A percentile compares a stretch with the other conserved stretches of the same genome.
phyloP scores from a whole-genome alignment of 495 filamentous ascomycete species.

The Xylaria flabelliformis region DNA sequence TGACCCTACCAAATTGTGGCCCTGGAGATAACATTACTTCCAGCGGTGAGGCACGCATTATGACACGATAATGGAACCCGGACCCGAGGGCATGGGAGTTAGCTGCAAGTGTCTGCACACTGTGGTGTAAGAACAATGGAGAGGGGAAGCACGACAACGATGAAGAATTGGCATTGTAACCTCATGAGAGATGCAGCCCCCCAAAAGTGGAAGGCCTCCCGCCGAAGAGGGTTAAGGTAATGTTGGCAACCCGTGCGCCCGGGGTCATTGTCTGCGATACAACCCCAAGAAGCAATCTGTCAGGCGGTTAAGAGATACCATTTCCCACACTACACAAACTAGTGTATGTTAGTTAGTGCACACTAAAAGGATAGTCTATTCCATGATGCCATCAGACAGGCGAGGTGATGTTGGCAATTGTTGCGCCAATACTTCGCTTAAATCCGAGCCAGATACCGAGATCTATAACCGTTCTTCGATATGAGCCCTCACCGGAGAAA shows the following conservation, averaged over 20 bases:
- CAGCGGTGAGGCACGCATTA: background rate
- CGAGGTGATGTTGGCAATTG: background rate
- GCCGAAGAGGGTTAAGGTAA: background rate
- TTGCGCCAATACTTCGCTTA: background rate
- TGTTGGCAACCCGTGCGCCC: background rate
- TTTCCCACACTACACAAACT: background rate
- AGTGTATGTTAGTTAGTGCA: background rate
- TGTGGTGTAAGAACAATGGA: background rate
- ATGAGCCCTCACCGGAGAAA: background rate
- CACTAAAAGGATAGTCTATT: background rate
- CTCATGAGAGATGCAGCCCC: background rate
- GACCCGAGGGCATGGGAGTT: slow-evolving; percentile 2
- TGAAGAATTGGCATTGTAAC: background rate
- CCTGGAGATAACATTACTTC: background rate
- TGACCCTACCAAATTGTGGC: background rate
- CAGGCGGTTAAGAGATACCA: background rate
- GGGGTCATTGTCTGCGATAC: background rate
- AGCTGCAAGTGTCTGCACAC: background rate
- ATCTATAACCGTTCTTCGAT: background rate
- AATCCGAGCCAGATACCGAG: background rate
- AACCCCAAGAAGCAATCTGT: background rate
- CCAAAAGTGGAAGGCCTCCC: background rate
- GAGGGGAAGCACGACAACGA: background rate
- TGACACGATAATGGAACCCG: background rate
- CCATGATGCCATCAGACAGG: background rate